Evolutionary conservation across 352 stramenopile species (phyloP), one percentile per base, ranked within the genome.

Genomic region (Saprolegnia diclina): DNA sequence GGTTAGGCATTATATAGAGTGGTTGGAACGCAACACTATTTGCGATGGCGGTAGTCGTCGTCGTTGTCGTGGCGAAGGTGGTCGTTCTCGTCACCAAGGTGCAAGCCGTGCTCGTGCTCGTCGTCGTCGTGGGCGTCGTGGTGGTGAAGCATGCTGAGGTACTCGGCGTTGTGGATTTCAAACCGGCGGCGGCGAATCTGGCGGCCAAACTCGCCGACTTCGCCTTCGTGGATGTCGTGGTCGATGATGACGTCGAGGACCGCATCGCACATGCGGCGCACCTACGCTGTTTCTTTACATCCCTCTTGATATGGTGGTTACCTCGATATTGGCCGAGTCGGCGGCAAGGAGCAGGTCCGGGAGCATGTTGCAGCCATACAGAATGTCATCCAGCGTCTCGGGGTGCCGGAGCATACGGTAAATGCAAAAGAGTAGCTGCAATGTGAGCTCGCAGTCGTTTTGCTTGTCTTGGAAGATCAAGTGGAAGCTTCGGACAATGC

Each of bases 151-250:
- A 92, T 89, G 59, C 91, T 85, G 24, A 92, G 74, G 71, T 95
- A 96, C 70, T 96, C 87, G 9, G 79, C 81, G 61, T 96, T 94
- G 72, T 96, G 85, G 64, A 92, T 91, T 63, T 93, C 84, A 72
- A 92, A 94, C 40, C 85, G 79, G 13, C 83, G 80, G 63, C 91
- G 85, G 21, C 87, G 86, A 71, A 94, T 92, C 35, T 92, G 74
- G 10, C 83, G 78, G 0, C 82, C 83, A 54, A 92, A 92, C 57
- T 94, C 82, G 0, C 83, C 83, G 29, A 90, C 81, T 5, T 73
- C 71, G 32, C 76, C 76, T 40, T 89, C 76, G 48, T 77, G 87
- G 24, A 89, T 76, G 59, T 95, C 83, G 65, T 83, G 81, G 71
- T 94, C 83, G 11, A 94, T 71, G 62, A 95, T 84, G 64, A 94